Evolutionary conservation across 2,329 filamentous ascomycete species (phyloP).

Genomic region (Westerdykella ornata): DNA sequence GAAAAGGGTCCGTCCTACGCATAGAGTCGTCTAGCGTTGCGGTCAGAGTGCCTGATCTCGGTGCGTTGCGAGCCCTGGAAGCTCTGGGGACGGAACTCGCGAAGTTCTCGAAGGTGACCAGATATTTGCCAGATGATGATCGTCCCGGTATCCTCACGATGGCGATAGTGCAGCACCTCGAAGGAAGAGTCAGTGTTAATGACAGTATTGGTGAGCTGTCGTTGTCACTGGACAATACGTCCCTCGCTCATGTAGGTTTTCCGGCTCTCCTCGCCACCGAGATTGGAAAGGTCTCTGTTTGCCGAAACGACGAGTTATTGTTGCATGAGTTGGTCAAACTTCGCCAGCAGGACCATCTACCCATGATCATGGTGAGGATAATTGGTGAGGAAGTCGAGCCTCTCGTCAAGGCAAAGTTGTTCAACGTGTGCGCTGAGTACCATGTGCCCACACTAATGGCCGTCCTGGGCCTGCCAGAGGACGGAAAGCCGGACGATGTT

Average conservation of each 20-base stretch:
- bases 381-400: constrained; percentile 94
- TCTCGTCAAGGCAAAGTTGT: constrained; percentile 77
- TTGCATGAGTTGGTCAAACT: constrained; percentile 54
- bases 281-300: constrained; percentile 55
- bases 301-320: constrained; percentile 66
- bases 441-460: constrained; percentile 77
- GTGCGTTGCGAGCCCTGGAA: constrained; percentile 61
- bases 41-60: constrained; percentile 55
- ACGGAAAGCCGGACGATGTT: constrained; percentile 59
- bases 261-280: constrained; percentile 78
- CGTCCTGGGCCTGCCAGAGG: constrained; percentile 62
- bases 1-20: constrained; percentile 77
- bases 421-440: constrained; percentile 82
- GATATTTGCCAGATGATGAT: constrained; percentile 94
- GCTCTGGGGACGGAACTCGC: constrained; percentile 70
- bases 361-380: constrained; percentile 79
- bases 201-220: constrained; percentile 60
- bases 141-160: constrained; percentile 80
- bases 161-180: constrained; percentile 57
- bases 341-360: constrained; percentile 40
- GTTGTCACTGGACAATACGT: constrained; percentile 17
- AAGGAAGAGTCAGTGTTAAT: constrained; percentile 57
- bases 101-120: constrained; percentile 78
- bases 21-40: constrained; percentile 60
- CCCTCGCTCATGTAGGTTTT: constrained; percentile 61